Conservation (phyloP, 2,329 filamentous ascomycete species). For the Amesomyces nigricolor region DNA sequence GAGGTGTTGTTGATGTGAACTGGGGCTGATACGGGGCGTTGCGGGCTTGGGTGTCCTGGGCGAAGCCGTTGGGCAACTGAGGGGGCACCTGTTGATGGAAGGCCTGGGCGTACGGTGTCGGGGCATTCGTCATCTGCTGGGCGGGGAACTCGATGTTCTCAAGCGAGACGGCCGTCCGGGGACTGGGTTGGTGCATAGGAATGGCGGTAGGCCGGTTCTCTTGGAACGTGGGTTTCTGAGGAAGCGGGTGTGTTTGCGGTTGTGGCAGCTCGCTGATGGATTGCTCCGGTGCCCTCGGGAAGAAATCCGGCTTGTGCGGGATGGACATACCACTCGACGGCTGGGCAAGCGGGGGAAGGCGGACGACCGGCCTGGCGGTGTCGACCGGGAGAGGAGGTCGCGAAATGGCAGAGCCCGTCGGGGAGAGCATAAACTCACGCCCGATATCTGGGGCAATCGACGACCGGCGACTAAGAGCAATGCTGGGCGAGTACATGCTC, state of each 20-base stretch:
- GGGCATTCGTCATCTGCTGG: conserved; percentile 47
- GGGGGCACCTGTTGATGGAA: conserved; percentile 93
- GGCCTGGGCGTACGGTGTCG: conserved; percentile 61
- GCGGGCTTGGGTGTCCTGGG: conserved; percentile 57
- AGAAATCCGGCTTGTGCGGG: conserved; percentile 25
- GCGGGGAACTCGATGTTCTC: conserved; percentile 81
- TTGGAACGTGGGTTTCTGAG: conserved; percentile 52
- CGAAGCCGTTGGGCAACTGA: conserved; percentile 56
- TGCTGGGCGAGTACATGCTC: conserved; percentile 77
- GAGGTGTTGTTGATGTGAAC: conserved; percentile 67
- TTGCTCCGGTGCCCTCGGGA: conserved; percentile 29
- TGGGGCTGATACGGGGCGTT: conserved; percentile 67
- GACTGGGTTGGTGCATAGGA: conserved; percentile 89
- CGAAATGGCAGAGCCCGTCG: conserved; percentile 71
- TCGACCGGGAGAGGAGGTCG: conserved; percentile 59
- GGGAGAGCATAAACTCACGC: conserved; percentile 72
- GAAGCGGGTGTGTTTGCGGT: conserved; percentile 53
- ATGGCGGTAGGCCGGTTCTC: conserved; percentile 49
- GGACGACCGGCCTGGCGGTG: conserved; percentile 65
- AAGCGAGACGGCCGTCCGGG: conserved; percentile 89
- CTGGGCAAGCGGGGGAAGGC: conserved; percentile 62
- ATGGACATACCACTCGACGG: conserved; percentile 23
- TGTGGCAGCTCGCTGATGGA: conserved; percentile 50
- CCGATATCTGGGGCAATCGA: conserved; percentile 64
- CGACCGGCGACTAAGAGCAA: conserved; percentile 83